phyloP scores from a whole-genome alignment of 192 early-diverging fungal genomes.

The Spinellus fusiger region DNA sequence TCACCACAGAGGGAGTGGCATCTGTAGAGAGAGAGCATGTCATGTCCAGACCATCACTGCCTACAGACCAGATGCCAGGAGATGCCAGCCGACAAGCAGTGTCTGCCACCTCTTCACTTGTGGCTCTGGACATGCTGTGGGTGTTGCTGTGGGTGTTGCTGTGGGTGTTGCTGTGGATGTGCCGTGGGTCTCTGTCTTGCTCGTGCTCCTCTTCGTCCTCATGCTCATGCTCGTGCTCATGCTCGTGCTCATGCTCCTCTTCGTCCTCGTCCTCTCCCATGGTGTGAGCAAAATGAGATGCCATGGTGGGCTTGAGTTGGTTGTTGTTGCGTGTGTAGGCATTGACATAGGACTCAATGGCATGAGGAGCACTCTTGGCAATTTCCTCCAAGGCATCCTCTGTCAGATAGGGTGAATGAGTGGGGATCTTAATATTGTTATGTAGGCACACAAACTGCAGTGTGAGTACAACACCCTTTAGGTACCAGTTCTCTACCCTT shows the following conservation, averaged over 20 bases:
- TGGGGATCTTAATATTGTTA: constrained; percentile 29
- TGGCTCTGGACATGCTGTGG: not conserved
- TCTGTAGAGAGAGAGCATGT: not conserved
- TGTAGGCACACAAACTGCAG: constrained; percentile 40
- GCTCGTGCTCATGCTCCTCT: not conserved
- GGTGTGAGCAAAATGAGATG: constrained; percentile 15
- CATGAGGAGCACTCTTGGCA: constrained; percentile 28
- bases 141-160: no score
- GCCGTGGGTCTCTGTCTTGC: not conserved
- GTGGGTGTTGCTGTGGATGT: not conserved
- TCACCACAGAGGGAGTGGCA: not conserved
- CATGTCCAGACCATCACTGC: not conserved
- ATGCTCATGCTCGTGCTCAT: not conserved
- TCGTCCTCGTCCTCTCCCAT: not conserved
- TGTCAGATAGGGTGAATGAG: constrained; percentile 27
- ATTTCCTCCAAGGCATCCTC: constrained; percentile 28
- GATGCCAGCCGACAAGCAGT: not conserved
- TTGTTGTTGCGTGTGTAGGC: constrained; percentile 25
- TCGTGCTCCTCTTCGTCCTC: not conserved
- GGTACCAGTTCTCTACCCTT: constrained; percentile 41
- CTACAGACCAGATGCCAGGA: not conserved
- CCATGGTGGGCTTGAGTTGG: constrained; percentile 25
- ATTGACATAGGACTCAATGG: constrained; percentile 33
- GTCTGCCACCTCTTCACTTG: not conserved
- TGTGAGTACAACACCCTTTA: constrained; percentile 42